Evolutionary conservation across 2,329 filamentous ascomycete species (phyloP), one percentile per base, ranked within the genome.

Genomic region (Xylariaceae sp.): DNA sequence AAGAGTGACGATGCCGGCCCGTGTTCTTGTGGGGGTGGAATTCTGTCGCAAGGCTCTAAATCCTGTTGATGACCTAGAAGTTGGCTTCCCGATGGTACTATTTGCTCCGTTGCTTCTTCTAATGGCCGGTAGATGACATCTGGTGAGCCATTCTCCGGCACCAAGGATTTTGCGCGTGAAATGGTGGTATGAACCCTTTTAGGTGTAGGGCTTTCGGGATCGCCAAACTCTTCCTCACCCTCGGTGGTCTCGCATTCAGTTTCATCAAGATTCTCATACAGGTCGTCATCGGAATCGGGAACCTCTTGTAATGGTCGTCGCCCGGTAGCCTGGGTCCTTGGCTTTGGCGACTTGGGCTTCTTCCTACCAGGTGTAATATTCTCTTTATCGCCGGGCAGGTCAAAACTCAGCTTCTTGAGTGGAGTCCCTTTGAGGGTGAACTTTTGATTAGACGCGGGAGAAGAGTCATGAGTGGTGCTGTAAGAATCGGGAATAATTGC

Each of bases 291-390:
- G 4, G 65, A 68, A 54, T 68, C 66, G 18, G 67, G 66, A 10
- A 70, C 60, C 40, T 68, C 66, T 15, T 56, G 57, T 21, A 69
- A 51, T 16, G 66, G 62, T 21, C 49, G 49, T 18, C 67, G 61
- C 12, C 54, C 54, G 7, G 63, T 49, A 18, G 53, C 49, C 47
- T 60, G 60, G 15, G 47, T 57, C 12, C 56, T 51, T 9, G 57
- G 55, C 45, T 67, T 70, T n/a, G 66, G 65, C 5, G 60, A 55
- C 40, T 69, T 68, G 5, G 67, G 68, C 39, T 65, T 63, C 19
- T 60, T 67, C 37, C 66, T 63, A 30, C 64, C 66, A 12, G 68
- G 68, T 1, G 68, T 70, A 41, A 68, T 63, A 43, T 70, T 70
- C 53, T 70, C 68, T 48, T 70, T 70, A 32, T 70, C 58, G 5